These are phyloP conservation scores for Rubroshorea leprosula DNA, from an alignment of 345 rosid genomes.

Conservation along the genomic window DNA sequence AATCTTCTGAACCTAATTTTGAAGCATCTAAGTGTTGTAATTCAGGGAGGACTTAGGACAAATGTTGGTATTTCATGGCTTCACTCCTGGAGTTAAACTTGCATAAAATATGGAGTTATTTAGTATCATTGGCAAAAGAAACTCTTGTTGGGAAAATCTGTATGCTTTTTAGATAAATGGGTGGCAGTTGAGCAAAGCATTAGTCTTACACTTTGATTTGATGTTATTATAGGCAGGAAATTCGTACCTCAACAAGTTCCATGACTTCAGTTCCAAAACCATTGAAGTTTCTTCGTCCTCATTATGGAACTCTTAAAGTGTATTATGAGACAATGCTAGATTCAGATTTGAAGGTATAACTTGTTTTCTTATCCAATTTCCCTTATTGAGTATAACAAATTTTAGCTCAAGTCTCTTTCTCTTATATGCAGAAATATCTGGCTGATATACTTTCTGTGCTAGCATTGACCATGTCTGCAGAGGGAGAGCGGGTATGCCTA, in stretches of 20 bases:
- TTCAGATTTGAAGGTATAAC: conserved; percentile 63
- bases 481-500: conserved; percentile 81
- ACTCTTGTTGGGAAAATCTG: background rate
- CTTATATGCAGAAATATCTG: conserved; percentile 59
- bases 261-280: conserved; percentile 99
- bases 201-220: background rate
- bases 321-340: conserved; percentile 60
- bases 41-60: background rate
- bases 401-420: background rate
- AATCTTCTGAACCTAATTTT: conserved; percentile 3
- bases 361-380: background rate
- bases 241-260: conserved; percentile 86
- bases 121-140: background rate
- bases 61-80: too few relatives aligned
- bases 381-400: background rate
- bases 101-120: too few relatives aligned
- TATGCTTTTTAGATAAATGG: too few relatives aligned
- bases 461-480: conserved; percentile 95
- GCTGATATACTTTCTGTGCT: conserved; percentile 90
- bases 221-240: conserved; percentile 61
- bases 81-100: too few relatives aligned
- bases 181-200: background rate
- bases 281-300: conserved; percentile 92
- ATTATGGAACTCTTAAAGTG: conserved; percentile 80
- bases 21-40: background rate